Evolutionary conservation across 768 basidiomycete species (phyloP).

Genomic region (Termitomyces sp.): DNA sequence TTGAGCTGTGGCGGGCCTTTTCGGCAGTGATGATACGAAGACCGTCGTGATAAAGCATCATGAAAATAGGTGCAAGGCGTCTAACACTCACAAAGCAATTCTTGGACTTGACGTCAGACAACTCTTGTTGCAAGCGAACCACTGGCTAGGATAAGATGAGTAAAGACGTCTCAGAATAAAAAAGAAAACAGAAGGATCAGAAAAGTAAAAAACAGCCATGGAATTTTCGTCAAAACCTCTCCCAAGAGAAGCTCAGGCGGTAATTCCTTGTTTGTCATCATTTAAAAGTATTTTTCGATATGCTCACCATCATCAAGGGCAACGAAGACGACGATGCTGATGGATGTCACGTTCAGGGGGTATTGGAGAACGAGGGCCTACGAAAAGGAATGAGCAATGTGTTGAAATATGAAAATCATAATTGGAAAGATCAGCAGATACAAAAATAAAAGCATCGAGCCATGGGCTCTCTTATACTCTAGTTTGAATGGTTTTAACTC

Average conservation of each 20-base stretch:
- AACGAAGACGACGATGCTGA: background rate
- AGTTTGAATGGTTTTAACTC: conserved; percentile 81
- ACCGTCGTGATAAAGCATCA: conserved; percentile 91
- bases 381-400: background rate
- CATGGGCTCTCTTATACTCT: conserved; percentile 81
- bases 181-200: conserved; percentile 34
- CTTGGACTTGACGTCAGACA: too few relatives aligned
- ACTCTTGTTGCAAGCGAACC: too few relatives aligned
- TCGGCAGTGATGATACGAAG: conserved; percentile 83
- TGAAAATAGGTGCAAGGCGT: conserved; percentile 17
- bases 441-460: conserved; percentile 63
- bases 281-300: conserved; percentile 10
- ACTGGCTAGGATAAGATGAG: background rate
- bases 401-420: background rate
- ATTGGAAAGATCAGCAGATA: conserved; percentile 31
- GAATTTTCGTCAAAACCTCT: conserved; percentile 63
- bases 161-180: background rate
- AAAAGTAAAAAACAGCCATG: conserved; percentile 71
- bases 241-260: conserved; percentile 62
- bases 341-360: accelerated
- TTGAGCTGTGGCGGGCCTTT: conserved; percentile 94
- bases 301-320: conserved; percentile 28
- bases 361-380: background rate
- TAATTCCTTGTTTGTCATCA: conserved; percentile 79
- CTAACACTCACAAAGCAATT: conserved; percentile 24